Percentiles rank a stretch among this genome's conserved stretches.
phyloP scores from a whole-genome alignment of 2,329 filamentous ascomycete genomes.

The Calonectria hongkongensis region DNA sequence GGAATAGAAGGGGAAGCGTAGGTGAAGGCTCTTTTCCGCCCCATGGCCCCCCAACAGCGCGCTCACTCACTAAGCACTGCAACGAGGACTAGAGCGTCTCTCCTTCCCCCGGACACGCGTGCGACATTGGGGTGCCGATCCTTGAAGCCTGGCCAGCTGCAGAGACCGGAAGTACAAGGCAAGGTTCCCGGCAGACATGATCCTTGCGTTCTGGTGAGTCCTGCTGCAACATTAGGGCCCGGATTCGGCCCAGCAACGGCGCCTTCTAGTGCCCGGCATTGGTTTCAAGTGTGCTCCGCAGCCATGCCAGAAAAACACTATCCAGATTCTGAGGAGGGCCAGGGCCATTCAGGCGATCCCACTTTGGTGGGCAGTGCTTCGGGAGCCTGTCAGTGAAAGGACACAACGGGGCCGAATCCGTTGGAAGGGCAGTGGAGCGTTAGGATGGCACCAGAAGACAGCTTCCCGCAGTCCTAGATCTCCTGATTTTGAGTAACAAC shows the following conservation, averaged over 20 bases:
- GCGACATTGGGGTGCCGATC: slow-evolving; percentile 24
- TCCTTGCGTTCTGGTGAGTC: slow-evolving; percentile 41
- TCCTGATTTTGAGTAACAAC: slow-evolving; percentile 34
- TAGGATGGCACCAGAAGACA: slow-evolving; percentile 17
- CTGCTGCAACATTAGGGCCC: slow-evolving; percentile 41
- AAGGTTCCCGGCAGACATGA: slow-evolving; percentile 40
- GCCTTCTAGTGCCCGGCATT: slow-evolving; percentile 31
- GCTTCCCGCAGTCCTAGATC: slow-evolving; percentile 12
- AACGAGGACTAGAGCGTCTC: neutral
- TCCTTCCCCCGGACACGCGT: neutral
- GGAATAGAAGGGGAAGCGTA: slow-evolving; percentile 7
- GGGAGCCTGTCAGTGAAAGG: neutral
- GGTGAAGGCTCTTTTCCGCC: neutral
- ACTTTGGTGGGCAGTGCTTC: slow-evolving; percentile 27
- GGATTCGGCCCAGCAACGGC: slow-evolving; percentile 31
- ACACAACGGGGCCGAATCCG: slow-evolving; percentile 6
- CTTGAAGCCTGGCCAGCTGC: slow-evolving; percentile 18
- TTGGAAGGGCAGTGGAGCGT: slow-evolving; percentile 29
- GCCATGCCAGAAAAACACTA: slow-evolving; percentile 20
- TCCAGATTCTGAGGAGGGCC: slow-evolving; percentile 29
- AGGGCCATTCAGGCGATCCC: slow-evolving; percentile 26
- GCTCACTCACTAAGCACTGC: neutral
- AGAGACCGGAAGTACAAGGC: slow-evolving; percentile 36
- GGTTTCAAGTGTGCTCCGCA: slow-evolving; percentile 43
- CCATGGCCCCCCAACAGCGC: neutral